These are phyloP conservation scores for Lagenidium sp. DNA, from an alignment of 352 stramenopile species.

Conservation along the genomic window DNA sequence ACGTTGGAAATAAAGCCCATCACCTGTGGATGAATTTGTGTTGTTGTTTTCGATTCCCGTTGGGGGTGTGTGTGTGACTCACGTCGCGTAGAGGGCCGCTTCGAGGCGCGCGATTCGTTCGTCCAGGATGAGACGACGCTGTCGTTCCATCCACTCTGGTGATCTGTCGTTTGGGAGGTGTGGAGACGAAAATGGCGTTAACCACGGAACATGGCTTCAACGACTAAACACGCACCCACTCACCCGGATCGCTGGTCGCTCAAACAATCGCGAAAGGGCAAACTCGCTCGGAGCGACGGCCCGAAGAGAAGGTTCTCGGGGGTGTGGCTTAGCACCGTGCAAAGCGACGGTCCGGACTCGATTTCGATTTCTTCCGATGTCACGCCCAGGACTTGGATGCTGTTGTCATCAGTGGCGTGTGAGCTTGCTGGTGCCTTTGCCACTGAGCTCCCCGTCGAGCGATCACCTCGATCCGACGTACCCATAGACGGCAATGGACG, in stretches of 20 bases:
- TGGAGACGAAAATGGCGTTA: neutral
- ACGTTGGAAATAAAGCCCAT: too few species aligned
- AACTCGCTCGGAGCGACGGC: constrained; percentile 15
- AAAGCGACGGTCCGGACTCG: constrained; percentile 40
- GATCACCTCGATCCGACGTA: too few species aligned
- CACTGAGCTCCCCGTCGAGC: too few species aligned
- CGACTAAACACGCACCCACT: neutral
- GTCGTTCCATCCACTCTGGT: constrained; percentile 18
- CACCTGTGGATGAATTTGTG: too few species aligned
- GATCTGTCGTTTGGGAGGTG: too few species aligned
- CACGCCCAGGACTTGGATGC: constrained; percentile 33
- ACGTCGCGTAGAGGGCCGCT: constrained; percentile 5
- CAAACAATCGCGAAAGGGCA: constrained; percentile 19
- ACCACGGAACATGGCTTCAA: neutral
- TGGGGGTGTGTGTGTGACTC: neutral
- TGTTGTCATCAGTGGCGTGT: too few species aligned
- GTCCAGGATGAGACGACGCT: constrained; percentile 12
- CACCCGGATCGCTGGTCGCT: constrained; percentile 18
- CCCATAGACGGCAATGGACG: constrained; percentile 58
- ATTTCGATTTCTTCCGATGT: constrained; percentile 43
- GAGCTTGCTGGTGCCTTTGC: too few species aligned
- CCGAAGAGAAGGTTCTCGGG: constrained; percentile 34
- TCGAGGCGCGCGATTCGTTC: constrained; percentile 14
- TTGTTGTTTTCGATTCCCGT: too few species aligned
- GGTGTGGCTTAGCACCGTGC: constrained; percentile 49